Evolutionary conservation across 768 basidiomycete species (phyloP).

Genomic region (Boletus bicolor): DNA sequence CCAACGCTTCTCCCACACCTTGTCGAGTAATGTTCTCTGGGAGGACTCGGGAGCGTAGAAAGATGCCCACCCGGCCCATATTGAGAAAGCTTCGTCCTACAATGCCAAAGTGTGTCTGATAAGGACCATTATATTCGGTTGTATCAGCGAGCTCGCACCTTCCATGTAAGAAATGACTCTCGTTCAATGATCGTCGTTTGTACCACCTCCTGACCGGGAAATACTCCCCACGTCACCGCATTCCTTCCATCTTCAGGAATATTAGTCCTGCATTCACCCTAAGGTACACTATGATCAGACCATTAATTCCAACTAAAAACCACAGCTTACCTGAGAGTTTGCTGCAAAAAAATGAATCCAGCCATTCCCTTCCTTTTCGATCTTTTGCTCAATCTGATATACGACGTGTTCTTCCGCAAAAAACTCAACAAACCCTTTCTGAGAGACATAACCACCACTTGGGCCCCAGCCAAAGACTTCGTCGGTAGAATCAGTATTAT

Average conservation of each 20-base stretch:
- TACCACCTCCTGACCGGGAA: constrained; percentile 92
- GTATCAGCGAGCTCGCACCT: constrained; percentile 50
- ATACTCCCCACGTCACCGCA: constrained; percentile 98
- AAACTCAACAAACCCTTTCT: constrained; percentile 97
- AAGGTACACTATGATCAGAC: neutral
- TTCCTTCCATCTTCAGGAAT: constrained; percentile 77
- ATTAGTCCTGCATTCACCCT: constrained; percentile 83
- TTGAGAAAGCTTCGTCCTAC: constrained; percentile 94
- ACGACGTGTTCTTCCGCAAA: constrained; percentile 69
- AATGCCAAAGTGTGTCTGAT: constrained; percentile 3
- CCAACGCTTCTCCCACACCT: constrained; percentile 74
- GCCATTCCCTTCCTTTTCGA: constrained; percentile 51
- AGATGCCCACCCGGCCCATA: constrained; percentile 93
- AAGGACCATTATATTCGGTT: neutral
- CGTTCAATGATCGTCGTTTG: constrained; percentile 97
- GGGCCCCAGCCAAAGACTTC: constrained; percentile 92
- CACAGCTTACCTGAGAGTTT: constrained; percentile 58
- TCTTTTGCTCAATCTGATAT: constrained; percentile 54
- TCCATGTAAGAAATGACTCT: constrained; percentile 95
- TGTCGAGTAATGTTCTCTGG: constrained; percentile 70
- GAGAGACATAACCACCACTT: constrained; percentile 88
- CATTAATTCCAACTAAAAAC: neutral
- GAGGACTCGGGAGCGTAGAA: constrained; percentile 76
- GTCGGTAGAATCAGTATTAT: constrained; percentile 73
- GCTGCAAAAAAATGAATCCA: constrained; percentile 87